phyloP scores from a whole-genome alignment of 345 rosid genomes.

The Anacardium occidentale region DNA sequence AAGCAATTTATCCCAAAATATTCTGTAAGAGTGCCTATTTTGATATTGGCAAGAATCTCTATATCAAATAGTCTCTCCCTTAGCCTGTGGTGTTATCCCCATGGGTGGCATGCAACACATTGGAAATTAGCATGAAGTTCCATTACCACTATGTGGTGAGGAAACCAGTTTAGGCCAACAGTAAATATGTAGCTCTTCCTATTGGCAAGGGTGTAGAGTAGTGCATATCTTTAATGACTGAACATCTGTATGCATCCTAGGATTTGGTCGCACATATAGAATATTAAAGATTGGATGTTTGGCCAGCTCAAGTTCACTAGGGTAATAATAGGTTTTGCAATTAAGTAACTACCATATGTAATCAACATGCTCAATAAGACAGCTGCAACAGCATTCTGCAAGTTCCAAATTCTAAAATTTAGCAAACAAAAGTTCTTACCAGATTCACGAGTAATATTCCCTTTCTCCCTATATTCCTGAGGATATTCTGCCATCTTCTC shows the following conservation, averaged over 20 bases:
- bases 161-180: background rate
- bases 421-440: slow-evolving; percentile 32
- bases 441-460: slow-evolving; percentile 30
- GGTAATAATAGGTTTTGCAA: background rate
- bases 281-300: background rate
- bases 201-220: background rate
- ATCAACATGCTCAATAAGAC: background rate
- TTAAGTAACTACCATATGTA: background rate
- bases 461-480: slow-evolving; percentile 35
- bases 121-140: background rate
- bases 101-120: background rate
- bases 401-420: background rate
- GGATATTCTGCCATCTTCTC: slow-evolving; percentile 47
- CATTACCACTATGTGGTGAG: too few relatives aligned
- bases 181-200: background rate
- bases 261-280: background rate
- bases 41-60: background rate
- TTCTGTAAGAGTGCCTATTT: too few relatives aligned
- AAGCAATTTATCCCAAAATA: background rate
- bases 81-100: background rate
- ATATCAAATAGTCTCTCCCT: background rate
- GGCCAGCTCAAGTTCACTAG: background rate
- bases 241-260: background rate
- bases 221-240: background rate
- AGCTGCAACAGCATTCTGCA: background rate